Percentiles rank a stretch among this genome's conserved stretches.
Evolutionary conservation across 176 grass and related monocot species (phyloP).

Genomic region (Hsuehochloa calcarea): DNA sequence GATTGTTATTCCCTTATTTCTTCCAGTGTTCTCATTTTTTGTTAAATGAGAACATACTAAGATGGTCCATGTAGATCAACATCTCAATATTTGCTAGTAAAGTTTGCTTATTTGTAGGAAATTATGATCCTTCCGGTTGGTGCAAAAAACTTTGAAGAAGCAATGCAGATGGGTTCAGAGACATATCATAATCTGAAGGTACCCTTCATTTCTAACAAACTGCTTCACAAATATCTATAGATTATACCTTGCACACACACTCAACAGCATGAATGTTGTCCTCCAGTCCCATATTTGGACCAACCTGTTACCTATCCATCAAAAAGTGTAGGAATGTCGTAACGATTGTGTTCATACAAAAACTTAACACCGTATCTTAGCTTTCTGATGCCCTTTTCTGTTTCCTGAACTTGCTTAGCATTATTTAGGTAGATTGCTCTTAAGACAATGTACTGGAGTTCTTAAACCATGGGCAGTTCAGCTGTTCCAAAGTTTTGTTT

Average conservation of each 20-base stretch:
- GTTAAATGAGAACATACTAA: background rate
- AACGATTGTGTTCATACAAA: background rate
- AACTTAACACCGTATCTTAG: background rate
- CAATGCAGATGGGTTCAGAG: conserved; percentile 92
- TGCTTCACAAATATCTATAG: background rate
- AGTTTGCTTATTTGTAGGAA: conserved; percentile 63
- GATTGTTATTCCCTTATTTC: conserved; percentile 17
- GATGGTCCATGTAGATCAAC: background rate
- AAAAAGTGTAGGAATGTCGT: background rate
- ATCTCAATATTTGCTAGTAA: conserved; percentile 15
- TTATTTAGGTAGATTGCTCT: background rate
- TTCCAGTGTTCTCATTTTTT: background rate
- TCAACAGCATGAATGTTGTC: background rate
- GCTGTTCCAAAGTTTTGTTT: background rate
- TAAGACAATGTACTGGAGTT: background rate
- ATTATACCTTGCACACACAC: background rate
- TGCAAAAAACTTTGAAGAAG: conserved; percentile 86
- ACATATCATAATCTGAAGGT: conserved; percentile 99
- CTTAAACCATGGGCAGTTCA: background rate
- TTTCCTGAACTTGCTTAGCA: background rate
- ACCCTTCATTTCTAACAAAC: conserved; percentile 18
- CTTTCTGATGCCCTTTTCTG: background rate
- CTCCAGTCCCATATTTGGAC: conserved; percentile 6
- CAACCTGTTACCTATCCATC: background rate
- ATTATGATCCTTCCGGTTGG: conserved; percentile 92